Evolutionary conservation across 1,139 yeast species (phyloP).

Genomic region (Kodamaea sp.): DNA sequence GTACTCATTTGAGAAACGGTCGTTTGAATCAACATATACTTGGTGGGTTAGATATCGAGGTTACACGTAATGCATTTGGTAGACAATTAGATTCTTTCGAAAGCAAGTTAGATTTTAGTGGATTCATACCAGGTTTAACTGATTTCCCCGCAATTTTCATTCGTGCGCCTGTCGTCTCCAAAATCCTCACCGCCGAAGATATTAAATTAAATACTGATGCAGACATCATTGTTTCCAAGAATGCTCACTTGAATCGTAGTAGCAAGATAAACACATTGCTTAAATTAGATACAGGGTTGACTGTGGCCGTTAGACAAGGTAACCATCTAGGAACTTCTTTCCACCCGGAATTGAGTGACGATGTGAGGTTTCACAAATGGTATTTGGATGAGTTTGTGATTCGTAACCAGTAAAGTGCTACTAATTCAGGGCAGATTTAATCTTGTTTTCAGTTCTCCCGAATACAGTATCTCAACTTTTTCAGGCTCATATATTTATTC

Average conservation of each 20-base stretch:
- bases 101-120: conserved; percentile 44
- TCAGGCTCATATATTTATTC: too few relatives aligned
- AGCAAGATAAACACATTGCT: too few relatives aligned
- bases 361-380: conserved; percentile 67
- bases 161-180: conserved; percentile 70
- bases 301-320: conserved; percentile 76
- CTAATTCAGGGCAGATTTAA: too few relatives aligned
- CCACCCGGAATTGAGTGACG: conserved; percentile 72
- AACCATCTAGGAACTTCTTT: conserved; percentile 69
- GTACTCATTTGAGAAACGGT: conserved; percentile 55
- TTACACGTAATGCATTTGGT: conserved; percentile 75
- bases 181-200: conserved; percentile 22
- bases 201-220: conserved; percentile 9
- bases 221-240: conserved; percentile 24
- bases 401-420: too few relatives aligned
- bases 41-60: conserved; percentile 65
- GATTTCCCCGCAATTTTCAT: conserved; percentile 65
- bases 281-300: conserved; percentile 25
- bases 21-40: conserved; percentile 56
- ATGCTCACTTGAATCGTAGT: conserved; percentile 15
- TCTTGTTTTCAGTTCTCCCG: too few relatives aligned
- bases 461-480: too few relatives aligned
- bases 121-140: conserved; percentile 38
- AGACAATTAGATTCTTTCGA: conserved; percentile 70
- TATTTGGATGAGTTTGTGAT: conserved; percentile 57